Conservation (phyloP, 345 rosid genomes). For the Mangifera indica region DNA sequence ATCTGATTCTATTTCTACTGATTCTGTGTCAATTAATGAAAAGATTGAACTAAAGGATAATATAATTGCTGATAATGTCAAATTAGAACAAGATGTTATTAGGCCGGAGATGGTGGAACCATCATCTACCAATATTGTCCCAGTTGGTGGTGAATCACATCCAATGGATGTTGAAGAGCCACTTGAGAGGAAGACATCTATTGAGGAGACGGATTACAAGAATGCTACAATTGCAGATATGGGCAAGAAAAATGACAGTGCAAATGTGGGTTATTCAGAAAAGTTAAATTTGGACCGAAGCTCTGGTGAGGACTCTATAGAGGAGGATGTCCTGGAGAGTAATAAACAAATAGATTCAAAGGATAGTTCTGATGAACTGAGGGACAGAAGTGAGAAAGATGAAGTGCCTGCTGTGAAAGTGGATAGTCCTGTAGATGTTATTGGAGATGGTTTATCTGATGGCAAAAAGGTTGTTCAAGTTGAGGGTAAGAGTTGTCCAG, state of each 20-base stretch:
- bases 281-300: conserved; percentile 91
- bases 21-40: conserved; percentile 96
- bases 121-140: conserved; percentile 55
- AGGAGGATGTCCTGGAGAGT: conserved; percentile 79
- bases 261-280: conserved; percentile 76
- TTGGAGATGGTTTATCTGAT: conserved; percentile 40
- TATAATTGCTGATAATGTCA: conserved; percentile 91
- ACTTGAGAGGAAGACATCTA: conserved; percentile 59
- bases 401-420: conserved; percentile 40
- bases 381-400: conserved; percentile 48
- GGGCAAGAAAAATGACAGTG: conserved; percentile 60
- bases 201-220: conserved; percentile 60
- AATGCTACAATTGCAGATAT: conserved; percentile 63
- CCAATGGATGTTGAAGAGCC: conserved; percentile 90
- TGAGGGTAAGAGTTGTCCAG: conserved; percentile 37
- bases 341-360: conserved; percentile 77
- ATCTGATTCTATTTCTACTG: conserved; percentile 98
- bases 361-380: conserved; percentile 50
- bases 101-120: conserved; percentile 85
- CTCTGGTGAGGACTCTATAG: conserved; percentile 98
- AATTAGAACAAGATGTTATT: conserved; percentile 89
- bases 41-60: conserved; percentile 96
- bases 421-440: conserved; percentile 46
- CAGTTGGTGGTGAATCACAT: conserved; percentile 73
- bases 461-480: conserved; percentile 36